These are phyloP conservation scores for Colletotrichum liaoningense DNA, from an alignment of 2,329 filamentous ascomycete species.

Conservation along the genomic window DNA sequence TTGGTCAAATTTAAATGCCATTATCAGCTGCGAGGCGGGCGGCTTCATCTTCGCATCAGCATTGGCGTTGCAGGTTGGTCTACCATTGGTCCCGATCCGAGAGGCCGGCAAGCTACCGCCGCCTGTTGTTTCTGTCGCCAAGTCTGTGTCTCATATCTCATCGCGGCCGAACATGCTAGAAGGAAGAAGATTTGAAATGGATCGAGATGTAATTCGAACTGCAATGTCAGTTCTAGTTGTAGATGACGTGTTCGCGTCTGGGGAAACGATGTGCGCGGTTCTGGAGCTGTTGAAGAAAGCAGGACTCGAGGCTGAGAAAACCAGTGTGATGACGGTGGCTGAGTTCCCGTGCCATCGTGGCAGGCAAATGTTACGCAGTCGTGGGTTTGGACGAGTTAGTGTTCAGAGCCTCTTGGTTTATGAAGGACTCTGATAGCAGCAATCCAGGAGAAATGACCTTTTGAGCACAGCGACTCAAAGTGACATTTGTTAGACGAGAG, in stretches of 20 bases:
- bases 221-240: slow-evolving; percentile 63
- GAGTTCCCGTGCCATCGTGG: slow-evolving; percentile 69
- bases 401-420: slow-evolving; percentile 65
- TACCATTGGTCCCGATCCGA: slow-evolving; percentile 63
- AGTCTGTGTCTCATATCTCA: slow-evolving; percentile 64
- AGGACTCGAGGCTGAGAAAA: slow-evolving; percentile 51
- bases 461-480: too few species aligned
- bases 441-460: too few species aligned
- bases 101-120: slow-evolving; percentile 69
- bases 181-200: slow-evolving; percentile 62
- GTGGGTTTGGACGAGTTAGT: slow-evolving; percentile 60
- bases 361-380: slow-evolving; percentile 54
- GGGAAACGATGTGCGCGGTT: slow-evolving; percentile 64
- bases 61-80: slow-evolving; percentile 52
- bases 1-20: slow-evolving; percentile 57
- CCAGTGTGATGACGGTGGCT: slow-evolving; percentile 64
- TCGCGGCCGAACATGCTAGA: slow-evolving; percentile 44
- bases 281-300: slow-evolving; percentile 58
- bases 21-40: slow-evolving; percentile 68
- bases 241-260: slow-evolving; percentile 70
- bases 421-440: neutral
- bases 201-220: slow-evolving; percentile 50
- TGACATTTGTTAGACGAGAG: too few species aligned
- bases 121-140: slow-evolving; percentile 61
- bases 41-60: slow-evolving; percentile 66